Base-by-base conservation (phyloP, 139 green algal genomes). In the Zygnema cylindricum region DNA sequence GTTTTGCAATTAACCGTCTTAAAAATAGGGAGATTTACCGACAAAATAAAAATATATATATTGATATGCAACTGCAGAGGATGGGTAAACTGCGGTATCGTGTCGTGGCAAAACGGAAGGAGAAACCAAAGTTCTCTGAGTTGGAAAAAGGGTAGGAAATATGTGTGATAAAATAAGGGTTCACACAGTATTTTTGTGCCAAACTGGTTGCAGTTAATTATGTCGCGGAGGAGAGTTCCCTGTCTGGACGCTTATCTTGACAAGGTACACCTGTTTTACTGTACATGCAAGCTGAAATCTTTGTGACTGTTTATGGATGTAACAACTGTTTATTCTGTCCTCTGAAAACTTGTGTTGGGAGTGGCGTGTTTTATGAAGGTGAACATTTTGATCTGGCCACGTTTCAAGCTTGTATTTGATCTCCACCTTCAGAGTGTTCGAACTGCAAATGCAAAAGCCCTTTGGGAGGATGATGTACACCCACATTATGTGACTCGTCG, bases 211-310 rank as follows among this genome's bases (percentile, higher is more conserved):
- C 81, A 91, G 85, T 88, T 96, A 69, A 87, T 94, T 43, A 98
- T 99, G 95, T 85, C 81, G 2, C 86, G 90, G 43, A 93, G 94
- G 2, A 87, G 95, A 39, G 92, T 98, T 30, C 96, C 97, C 30
- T 96, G 93, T 71, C 90, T 99, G 84, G 97, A 99, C 85, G 92
- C 93, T 76, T 97, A 98, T 94, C 94, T 98, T 32, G 97, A 99
- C 94, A 92, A 92, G 88, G 87, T 84, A 41, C 11, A 11, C 36
- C 11, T 33, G n/a, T 73, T 25, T 73, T 25, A 25, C 30, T 35
- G 30, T 73, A 73, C 57, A 30, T 30, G 25, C 57, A 35, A 35
- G 57, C 57, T 73, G 57, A 25, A 73, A 35, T 30, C 57, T 73
- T 25, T 35, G 57, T 30, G 30, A 30, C 57, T 35, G 30, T 35